Base-by-base conservation (phyloP, 179 eudicot species). In the Beta macrorhiza region DNA sequence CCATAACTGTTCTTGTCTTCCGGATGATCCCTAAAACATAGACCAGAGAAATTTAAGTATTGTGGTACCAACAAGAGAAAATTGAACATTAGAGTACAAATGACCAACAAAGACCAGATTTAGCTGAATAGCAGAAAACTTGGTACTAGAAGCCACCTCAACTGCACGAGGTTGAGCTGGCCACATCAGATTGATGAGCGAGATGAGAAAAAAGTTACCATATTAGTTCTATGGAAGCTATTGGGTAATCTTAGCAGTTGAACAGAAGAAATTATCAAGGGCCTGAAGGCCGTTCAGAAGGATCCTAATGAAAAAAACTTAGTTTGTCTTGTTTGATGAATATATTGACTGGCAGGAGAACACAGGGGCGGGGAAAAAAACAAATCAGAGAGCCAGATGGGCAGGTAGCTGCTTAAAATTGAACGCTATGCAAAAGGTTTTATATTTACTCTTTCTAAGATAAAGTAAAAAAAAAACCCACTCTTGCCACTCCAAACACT, bases 1-100 rank as follows among this genome's bases (percentile, higher is more conserved):
- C 97, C 97, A 93, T 95, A 52, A 95, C 96, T 32, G 94, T 95
- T 86, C 97, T 85, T 32, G 98, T 93, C 88, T 93, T 95, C 86
- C 91, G 86, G 62, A 95, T 95, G 29, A 95, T 93, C 79, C 97
- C 98, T 95, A 82, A 32, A 42, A 75, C 73, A 81, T 52, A 49
- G 65, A 80, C 42, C 78, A 69, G 22, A 63, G 47, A 65, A 82
- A 49, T 5, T n/a, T 12, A 5, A 61, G 68, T 14, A 62, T 72
- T 47, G 63, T 73, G 67, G 75, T 52, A 20, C 16, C 49, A 77
- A 74, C 68, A 67, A 72, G 49, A 52, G 32, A 62, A 82, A 61
- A 7, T 16, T 9, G 8, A 49, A 25, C 11, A 58, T 70, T n/a
- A 69, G 58, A 19, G 56, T 72, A 37, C 4, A 25, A 64, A 64